Percentiles rank a stretch among this genome's conserved stretches.
phyloP scores from a whole-genome alignment of 805 yeast species.

The Candida boleticola region DNA sequence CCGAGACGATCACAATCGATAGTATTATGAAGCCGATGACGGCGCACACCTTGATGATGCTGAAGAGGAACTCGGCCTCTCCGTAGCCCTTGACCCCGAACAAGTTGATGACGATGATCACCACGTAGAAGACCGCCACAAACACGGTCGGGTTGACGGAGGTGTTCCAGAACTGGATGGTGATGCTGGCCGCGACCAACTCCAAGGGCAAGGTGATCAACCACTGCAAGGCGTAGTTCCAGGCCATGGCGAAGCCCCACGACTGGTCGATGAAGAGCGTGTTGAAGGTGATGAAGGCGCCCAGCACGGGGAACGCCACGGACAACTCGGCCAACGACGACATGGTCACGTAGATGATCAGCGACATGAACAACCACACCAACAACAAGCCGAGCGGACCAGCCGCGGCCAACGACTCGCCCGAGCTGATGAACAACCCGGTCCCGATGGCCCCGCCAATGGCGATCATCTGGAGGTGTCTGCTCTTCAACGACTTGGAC shows the following conservation, averaged over 20 bases:
- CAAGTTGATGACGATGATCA: slow-evolving; percentile 51
- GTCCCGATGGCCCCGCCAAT: slow-evolving; percentile 25
- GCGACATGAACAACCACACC: slow-evolving; percentile 18
- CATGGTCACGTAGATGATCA: slow-evolving; percentile 18
- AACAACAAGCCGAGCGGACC: slow-evolving; percentile 22
- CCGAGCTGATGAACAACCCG: slow-evolving; percentile 23
- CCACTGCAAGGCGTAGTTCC: slow-evolving; percentile 39
- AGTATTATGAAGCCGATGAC: slow-evolving; percentile 57
- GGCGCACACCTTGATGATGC: slow-evolving; percentile 54
- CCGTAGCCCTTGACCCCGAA: slow-evolving; percentile 68
- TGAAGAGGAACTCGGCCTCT: slow-evolving; percentile 63
- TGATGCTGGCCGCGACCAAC: slow-evolving; percentile 34
- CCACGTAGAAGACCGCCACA: slow-evolving; percentile 52
- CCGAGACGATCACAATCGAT: slow-evolving; percentile 53
- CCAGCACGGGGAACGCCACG: slow-evolving; percentile 22
- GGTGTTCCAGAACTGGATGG: slow-evolving; percentile 30
- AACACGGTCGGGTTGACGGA: slow-evolving; percentile 49
- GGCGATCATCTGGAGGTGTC: slow-evolving; percentile 25
- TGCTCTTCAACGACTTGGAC: slow-evolving; percentile 22
- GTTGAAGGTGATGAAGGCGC: slow-evolving; percentile 23
- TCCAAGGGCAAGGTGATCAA: slow-evolving; percentile 36
- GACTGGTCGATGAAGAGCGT: slow-evolving; percentile 21
- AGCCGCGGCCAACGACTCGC: slow-evolving; percentile 16
- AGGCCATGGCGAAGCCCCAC: slow-evolving; percentile 24
- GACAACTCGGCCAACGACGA: slow-evolving; percentile 23